These are phyloP conservation scores for Trypanosoma grayi DNA, from an alignment of 208 protist species.

Conservation along the genomic window DNA sequence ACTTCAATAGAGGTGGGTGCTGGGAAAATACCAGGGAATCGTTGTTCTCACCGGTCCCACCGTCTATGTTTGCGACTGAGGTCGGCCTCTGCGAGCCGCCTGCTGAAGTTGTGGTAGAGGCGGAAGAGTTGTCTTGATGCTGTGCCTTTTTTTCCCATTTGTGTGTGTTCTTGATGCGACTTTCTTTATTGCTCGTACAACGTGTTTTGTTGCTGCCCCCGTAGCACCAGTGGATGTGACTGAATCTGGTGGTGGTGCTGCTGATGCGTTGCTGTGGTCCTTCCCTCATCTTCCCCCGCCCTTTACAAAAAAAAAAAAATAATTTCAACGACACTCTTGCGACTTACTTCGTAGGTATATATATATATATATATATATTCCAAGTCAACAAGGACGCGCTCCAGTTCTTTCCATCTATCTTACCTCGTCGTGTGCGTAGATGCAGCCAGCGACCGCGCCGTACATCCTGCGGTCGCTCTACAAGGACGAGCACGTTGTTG, in stretches of 20 bases:
- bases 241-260: no score
- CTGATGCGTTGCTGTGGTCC: no score
- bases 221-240: no score
- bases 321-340: no score
- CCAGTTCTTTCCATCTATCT: slow-evolving; percentile 13
- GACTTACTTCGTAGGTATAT: no score
- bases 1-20: slow-evolving; percentile 57
- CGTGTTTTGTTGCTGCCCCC: no score
- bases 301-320: no score
- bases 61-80: slow-evolving; percentile 7
- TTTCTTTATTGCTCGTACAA: no score
- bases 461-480: slow-evolving; percentile 82
- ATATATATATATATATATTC: no score
- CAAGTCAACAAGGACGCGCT: no score
- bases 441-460: slow-evolving; percentile 76
- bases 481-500: slow-evolving; percentile 80
- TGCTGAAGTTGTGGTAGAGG: slow-evolving; percentile 13
- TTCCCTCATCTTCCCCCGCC: no score
- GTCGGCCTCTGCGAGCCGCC: neutral
- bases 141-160: neutral
- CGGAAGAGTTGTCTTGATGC: neutral
- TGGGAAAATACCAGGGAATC: slow-evolving; percentile 39
- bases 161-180: slow-evolving; percentile 5
- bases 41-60: slow-evolving; percentile 11
- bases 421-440: no score